Percentiles rank a stretch among this genome's conserved stretches.
Conservation (phyloP, 208 protist species). For the Trypanosoma scelopori region DNA sequence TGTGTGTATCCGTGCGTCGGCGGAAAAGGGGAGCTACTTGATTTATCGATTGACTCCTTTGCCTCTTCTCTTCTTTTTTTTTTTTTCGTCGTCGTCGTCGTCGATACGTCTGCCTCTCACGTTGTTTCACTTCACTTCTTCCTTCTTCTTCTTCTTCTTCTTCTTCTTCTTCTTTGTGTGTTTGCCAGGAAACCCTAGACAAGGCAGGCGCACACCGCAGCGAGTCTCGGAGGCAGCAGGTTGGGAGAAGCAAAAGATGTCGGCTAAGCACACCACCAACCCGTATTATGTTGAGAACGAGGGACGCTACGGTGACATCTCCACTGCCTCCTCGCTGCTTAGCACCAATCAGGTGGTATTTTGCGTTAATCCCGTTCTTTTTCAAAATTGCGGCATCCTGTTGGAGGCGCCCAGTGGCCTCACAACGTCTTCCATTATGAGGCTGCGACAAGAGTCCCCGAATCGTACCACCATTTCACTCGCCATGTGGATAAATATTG, state of each 20-base stretch:
- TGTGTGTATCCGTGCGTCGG: constrained; percentile 1
- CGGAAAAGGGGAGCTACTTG: background rate
- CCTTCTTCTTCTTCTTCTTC: constrained; percentile 14
- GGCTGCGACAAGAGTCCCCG: constrained; percentile 59
- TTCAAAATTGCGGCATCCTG: constrained; percentile 78
- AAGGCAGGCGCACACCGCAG: too few relatives aligned
- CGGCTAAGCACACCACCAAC: constrained; percentile 14
- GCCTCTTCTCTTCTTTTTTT: background rate
- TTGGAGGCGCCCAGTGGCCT: constrained; percentile 68
- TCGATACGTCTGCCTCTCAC: too few relatives aligned
- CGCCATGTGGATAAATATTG: constrained; percentile 75
- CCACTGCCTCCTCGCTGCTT: constrained; percentile 20
- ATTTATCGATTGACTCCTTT: background rate
- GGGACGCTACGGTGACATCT: constrained; percentile 23
- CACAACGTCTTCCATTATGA: constrained; percentile 73
- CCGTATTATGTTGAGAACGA: constrained; percentile 22
- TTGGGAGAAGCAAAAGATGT: constrained; percentile 8
- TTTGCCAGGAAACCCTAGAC: too few relatives aligned
- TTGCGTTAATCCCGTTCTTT: constrained; percentile 83
- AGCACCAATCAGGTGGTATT: constrained; percentile 55
- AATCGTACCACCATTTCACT: constrained; percentile 79
- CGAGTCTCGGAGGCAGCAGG: too few relatives aligned
- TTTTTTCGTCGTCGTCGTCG: background rate
- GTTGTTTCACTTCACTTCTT: too few relatives aligned
- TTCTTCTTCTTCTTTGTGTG: constrained; percentile 10